These are phyloP conservation scores for Centella asiatica DNA, from an alignment of 129 eudicot genomes.

Conservation along the genomic window DNA sequence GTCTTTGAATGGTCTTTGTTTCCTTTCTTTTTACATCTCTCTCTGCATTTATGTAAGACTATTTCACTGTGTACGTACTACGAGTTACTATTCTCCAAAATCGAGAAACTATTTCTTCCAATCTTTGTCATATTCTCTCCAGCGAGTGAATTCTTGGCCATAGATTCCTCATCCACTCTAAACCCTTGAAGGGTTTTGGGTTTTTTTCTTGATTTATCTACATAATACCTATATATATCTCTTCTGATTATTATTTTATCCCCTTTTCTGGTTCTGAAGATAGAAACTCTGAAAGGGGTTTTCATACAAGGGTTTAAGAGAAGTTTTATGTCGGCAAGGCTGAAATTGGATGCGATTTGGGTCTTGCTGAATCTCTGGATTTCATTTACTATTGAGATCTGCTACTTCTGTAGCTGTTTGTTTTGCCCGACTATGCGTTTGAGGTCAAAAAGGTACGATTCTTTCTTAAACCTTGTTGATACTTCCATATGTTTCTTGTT, in stretches of 20 bases:
- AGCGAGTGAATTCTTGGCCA: constrained; percentile 19
- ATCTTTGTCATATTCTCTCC: constrained; percentile 29
- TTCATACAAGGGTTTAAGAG: constrained; percentile 16
- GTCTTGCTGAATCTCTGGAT: constrained; percentile 50
- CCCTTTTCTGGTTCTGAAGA: neutral
- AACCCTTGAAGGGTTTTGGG: constrained; percentile 8
- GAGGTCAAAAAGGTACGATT: constrained; percentile 85
- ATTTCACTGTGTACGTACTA: no score
- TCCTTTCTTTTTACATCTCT: no score
- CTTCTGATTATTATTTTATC: constrained; percentile 25
- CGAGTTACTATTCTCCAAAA: constrained; percentile 2
- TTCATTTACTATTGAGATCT: constrained; percentile 14
- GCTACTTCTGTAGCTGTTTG: no score
- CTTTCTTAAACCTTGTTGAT: neutral
- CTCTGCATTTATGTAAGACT: no score
- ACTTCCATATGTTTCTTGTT: no score
- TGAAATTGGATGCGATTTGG: constrained; percentile 43
- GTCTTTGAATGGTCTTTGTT: no score
- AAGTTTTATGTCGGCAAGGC: constrained; percentile 67
- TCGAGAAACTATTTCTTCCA: neutral
- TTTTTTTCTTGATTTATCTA: neutral
- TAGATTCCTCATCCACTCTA: constrained; percentile 49
- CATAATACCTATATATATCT: constrained; percentile 20
- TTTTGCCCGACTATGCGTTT: no score
- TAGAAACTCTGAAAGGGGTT: constrained; percentile 24